A percentile compares a stretch with the other conserved stretches of the same genome.
These are phyloP conservation scores for Alternaria brassicae DNA, from an alignment of 2,329 filamentous ascomycete species.

Conservation along the genomic window DNA sequence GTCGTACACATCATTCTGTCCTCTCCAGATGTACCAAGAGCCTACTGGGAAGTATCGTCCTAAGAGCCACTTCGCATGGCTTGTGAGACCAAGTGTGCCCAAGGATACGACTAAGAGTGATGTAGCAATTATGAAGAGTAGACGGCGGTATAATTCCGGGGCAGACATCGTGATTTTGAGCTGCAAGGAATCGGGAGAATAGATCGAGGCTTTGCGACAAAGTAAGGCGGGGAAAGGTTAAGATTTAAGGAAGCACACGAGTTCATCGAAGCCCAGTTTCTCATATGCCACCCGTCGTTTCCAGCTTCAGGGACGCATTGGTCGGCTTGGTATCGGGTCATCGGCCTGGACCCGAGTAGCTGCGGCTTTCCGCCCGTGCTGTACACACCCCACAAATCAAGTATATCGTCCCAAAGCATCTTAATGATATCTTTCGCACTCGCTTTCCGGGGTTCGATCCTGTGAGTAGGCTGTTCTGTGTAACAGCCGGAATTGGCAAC, in stretches of 20 bases:
- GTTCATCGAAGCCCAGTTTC: no score
- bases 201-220: background rate
- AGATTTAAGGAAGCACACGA: background rate
- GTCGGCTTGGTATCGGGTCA: background rate
- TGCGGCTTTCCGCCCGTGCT: background rate
- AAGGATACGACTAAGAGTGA: background rate
- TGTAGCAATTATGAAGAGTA: background rate
- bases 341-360: background rate
- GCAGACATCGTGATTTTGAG: background rate
- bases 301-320: background rate
- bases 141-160: background rate
- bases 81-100: background rate
- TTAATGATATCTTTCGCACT: background rate
- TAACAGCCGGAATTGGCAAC: background rate
- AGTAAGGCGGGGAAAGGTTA: background rate
- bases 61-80: conserved; percentile 1
- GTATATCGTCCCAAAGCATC: background rate
- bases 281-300: background rate
- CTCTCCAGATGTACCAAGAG: conserved; percentile 5
- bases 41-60: background rate
- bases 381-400: background rate
- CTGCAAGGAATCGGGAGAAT: background rate
- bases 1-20: background rate
- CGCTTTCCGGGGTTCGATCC: background rate
- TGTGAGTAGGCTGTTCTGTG: background rate